These are phyloP conservation scores for Bipolaris sorokiniana DNA, from an alignment of 2,329 filamentous ascomycete genomes.

Conservation along the genomic window DNA sequence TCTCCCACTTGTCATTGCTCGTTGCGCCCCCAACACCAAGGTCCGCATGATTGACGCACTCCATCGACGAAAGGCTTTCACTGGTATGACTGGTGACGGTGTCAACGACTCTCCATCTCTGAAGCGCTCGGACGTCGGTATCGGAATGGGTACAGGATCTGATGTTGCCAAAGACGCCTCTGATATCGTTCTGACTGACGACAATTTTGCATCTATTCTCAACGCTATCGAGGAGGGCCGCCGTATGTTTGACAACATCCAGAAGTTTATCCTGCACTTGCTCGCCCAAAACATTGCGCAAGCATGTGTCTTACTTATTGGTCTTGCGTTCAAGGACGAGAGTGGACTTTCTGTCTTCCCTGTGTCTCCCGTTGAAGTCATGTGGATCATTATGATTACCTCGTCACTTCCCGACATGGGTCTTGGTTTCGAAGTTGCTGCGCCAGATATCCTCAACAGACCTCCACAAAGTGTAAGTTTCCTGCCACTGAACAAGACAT, in stretches of 20 bases:
- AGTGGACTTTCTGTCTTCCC: conserved; percentile 80
- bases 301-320: conserved; percentile 79
- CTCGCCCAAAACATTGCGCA: conserved; percentile 84
- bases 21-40: conserved; percentile 85
- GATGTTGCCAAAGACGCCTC: conserved; percentile 85
- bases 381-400: conserved; percentile 95
- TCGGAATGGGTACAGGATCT: conserved; percentile 87
- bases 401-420: conserved; percentile 80
- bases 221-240: conserved; percentile 82
- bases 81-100: conserved; percentile 87
- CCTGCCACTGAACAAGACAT: not conserved
- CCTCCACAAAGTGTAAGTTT: conserved; percentile 65
- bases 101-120: conserved; percentile 87
- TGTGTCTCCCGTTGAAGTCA: conserved; percentile 81
- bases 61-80: conserved; percentile 75
- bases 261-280: conserved; percentile 80
- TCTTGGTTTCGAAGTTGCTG: conserved; percentile 78
- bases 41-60: conserved; percentile 90
- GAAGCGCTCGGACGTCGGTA: conserved; percentile 81
- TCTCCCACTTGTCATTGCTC: conserved; percentile 80
- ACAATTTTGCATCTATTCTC: conserved; percentile 87
- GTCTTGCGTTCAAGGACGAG: conserved; percentile 78
- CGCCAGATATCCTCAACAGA: conserved; percentile 77
- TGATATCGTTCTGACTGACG: conserved; percentile 84
- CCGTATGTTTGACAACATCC: conserved; percentile 86